Evolutionary conservation across 306 rosid species (phyloP), one percentile per base, ranked within the genome.

Genomic region (Trifolium fragiferum): DNA sequence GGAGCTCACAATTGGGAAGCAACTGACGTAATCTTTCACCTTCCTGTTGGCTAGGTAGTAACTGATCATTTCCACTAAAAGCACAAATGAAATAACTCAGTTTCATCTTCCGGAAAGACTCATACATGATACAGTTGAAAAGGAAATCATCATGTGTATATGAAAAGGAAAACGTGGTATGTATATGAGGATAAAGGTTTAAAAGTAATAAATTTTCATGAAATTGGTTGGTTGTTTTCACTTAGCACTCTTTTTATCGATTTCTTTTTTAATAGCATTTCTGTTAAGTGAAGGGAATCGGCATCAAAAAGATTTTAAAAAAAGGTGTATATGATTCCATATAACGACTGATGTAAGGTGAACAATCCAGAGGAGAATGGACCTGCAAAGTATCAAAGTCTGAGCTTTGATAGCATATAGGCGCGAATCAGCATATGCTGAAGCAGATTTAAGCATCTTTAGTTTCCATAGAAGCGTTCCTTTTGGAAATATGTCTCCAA

Each of bases 381-480:
- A 94, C 97, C 99, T 92, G 91, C 83, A 82, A 55, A 94, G 90
- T 65, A 92, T 76, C 85, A 94, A 79, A 23, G 87, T 89, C 80
- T 90, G 91, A 76, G 97, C 87, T 82, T 90, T 92, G 57, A 90
- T 77, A 73, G 96, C 92, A 71, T 87, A 85, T 72, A 94, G 88
- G 57, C 87, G 92, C 62, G 99, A 88, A 82, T 81, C 50, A 77
- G 84, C 85, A 86, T 84, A 84, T 10, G 82, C 81, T 21, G 97
- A 92, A 81, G 95, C 96, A 61, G 92, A 79, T 75, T 76, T 81
- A 44, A 94, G 90, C 96, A 92, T 84, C 71, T 85, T 75, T 38
- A 90, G 78, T 85, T 87, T 94, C 99, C 97, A 92, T 9, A 80
- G 32, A 82, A 94, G 85, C 68, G 99, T 87, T 81, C 89, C 94